phyloP scores from a whole-genome alignment of 805 yeast genomes.

The Yarrowia hollandica region DNA sequence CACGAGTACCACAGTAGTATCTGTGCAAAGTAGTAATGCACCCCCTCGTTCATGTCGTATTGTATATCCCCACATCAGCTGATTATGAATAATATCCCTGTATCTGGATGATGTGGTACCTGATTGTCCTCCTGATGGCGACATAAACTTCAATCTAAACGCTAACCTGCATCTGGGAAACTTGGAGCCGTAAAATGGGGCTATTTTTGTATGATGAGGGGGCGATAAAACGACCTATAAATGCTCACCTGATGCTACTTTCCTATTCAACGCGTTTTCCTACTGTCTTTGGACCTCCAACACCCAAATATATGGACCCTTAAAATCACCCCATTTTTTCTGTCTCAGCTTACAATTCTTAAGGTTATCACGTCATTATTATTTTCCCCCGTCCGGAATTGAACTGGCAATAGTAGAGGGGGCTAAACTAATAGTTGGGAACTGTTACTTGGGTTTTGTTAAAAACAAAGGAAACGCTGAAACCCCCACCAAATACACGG shows the following conservation, averaged over 20 bases:
- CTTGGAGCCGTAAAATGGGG: background rate
- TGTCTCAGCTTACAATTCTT: conserved; percentile 10
- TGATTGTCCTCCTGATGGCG: conserved; percentile 15
- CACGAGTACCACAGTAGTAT: too few species aligned
- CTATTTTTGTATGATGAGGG: background rate
- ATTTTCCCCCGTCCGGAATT: background rate
- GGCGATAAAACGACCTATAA: background rate
- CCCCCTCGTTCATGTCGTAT: too few species aligned
- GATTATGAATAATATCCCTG: too few species aligned
- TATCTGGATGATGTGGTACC: too few species aligned
- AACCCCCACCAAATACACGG: background rate
- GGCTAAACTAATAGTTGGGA: background rate
- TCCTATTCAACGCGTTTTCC: background rate
- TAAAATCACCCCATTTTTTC: conserved; percentile 4
- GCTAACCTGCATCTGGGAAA: too few species aligned
- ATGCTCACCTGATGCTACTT: background rate
- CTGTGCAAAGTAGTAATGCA: too few species aligned
- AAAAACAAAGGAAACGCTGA: too few species aligned
- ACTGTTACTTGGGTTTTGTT: too few species aligned
- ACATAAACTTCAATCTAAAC: conserved; percentile 1
- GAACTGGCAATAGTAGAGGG: background rate
- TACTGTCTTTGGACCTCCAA: background rate
- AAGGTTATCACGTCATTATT: conserved; percentile 9
- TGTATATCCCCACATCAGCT: too few species aligned
- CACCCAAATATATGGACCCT: background rate